A percentile compares a stretch with the other conserved stretches of the same genome.
phyloP scores from a whole-genome alignment of 495 filamentous ascomycete species.

The Tuber umbilicatum region DNA sequence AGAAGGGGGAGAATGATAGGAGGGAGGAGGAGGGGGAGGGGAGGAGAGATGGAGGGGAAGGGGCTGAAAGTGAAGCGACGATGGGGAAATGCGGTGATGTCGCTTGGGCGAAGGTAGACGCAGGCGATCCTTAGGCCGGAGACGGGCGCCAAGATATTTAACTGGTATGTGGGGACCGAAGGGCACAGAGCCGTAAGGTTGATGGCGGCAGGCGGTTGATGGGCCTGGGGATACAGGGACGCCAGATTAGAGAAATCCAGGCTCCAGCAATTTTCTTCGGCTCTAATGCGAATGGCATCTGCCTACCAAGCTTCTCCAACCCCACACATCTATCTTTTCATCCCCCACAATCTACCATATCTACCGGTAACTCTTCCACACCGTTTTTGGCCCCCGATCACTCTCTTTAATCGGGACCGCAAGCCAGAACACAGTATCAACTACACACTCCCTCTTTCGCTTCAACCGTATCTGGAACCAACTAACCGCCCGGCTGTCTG shows the following conservation, averaged over 20 bases:
- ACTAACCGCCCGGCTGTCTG: neutral
- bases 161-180: neutral
- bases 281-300: neutral
- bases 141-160: conserved; percentile 1
- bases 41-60: conserved; percentile 1
- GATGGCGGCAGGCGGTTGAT: neutral
- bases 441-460: neutral
- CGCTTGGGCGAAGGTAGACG: neutral
- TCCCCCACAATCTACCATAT: neutral
- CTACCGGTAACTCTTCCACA: neutral
- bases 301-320: neutral
- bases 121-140: neutral
- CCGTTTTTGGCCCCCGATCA: neutral
- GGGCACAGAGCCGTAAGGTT: neutral
- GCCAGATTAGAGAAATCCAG: neutral
- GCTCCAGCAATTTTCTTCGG: neutral
- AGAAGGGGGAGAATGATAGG: neutral
- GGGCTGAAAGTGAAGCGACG: neutral
- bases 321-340: neutral
- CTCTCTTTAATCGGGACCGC: neutral
- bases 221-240: neutral
- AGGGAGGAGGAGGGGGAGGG: neutral
- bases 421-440: neutral
- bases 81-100: conserved; percentile 3
- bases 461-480: neutral